Conservation (phyloP, 164 flowering plant genomes). For the Vitis riparia region DNA sequence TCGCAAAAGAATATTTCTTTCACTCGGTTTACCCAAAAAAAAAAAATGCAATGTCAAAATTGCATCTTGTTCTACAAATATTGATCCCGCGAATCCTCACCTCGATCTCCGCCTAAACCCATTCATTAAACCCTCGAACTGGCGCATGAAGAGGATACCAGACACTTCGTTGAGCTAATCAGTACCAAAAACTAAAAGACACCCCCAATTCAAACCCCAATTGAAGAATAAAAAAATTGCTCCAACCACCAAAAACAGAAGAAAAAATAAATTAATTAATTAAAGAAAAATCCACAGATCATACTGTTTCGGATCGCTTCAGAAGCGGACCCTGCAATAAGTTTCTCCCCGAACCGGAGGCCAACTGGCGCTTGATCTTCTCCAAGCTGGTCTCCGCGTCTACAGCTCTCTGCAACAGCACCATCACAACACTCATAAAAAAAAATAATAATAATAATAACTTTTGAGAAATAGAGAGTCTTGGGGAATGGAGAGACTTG, state of each 20-base stretch:
- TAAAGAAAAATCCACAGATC: conserved; percentile 1
- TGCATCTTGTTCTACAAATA: too few relatives aligned
- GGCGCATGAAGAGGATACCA: too few relatives aligned
- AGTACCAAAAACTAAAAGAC: not conserved
- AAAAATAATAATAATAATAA: too few relatives aligned
- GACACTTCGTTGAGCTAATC: too few relatives aligned
- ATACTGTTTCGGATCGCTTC: conserved; percentile 96
- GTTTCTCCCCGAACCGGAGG: conserved; percentile 79
- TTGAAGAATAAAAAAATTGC: too few relatives aligned
- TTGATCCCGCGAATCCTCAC: too few relatives aligned
- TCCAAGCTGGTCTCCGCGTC: conserved; percentile 83
- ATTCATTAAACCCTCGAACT: too few relatives aligned
- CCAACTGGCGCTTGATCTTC: conserved; percentile 91
- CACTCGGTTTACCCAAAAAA: too few relatives aligned
- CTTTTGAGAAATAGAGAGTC: not conserved
- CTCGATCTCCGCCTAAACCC: too few relatives aligned
- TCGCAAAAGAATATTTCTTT: too few relatives aligned
- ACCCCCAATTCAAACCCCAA: not conserved
- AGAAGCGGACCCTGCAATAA: conserved; percentile 94
- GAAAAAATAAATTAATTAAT: not conserved
- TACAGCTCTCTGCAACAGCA: conserved; percentile 35
- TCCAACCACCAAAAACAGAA: too few relatives aligned
- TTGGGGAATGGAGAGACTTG: conserved; percentile 10
- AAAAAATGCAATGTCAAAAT: too few relatives aligned
- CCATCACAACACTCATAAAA: conserved; percentile 8